Evolutionary conservation across 2,329 filamentous ascomycete species (phyloP), one percentile per base, ranked within the genome.

Genomic region (Curvularia sp.): DNA sequence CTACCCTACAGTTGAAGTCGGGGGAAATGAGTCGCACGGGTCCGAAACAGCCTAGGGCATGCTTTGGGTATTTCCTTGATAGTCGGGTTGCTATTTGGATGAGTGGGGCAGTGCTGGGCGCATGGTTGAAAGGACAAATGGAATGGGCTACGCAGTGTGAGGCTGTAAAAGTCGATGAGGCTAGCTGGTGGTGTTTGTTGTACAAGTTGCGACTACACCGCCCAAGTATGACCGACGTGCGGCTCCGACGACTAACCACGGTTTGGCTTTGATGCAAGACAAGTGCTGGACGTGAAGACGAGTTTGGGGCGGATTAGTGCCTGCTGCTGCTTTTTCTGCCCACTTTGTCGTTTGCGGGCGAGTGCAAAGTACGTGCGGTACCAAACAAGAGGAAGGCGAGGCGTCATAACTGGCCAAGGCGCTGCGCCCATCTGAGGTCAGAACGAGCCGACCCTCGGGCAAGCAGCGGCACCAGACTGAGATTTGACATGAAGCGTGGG

Each of bases 381-480:
- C 43, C 43, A 30, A 12, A 28, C 25, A 18, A 18, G 27, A 46
- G 18, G 13, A 15, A n/a, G 48, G n/a, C 53, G 34, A 51, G 34
- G 12, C 23, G 38, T 45, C 21, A 21, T 41, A 9, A 25, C 15
- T 38, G 10, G 46, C 46, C 46, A 23, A 36, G 46, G 10, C 32
- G 30, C 28, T 15, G 30, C n/a, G 30, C 21, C 57, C 51, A 51
- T 57, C 54, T 63, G 53, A 58, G 48, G 60, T 58, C 48, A 60
- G 60, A 55, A 49, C 48, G 60, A 53, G 47, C 57, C 57, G 60
- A 34, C 36, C 54, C 60, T 55, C 28, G 34, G 34, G 38, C 48
- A 19, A 34, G 12, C 18, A 39, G 42, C 49, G 23, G 39, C 28
- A 48, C 13, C 25, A 52, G 46, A 47, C 21, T 46, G 43, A 39